phyloP scores from a whole-genome alignment of 345 rosid genomes.

The Mercurialis annua region DNA sequence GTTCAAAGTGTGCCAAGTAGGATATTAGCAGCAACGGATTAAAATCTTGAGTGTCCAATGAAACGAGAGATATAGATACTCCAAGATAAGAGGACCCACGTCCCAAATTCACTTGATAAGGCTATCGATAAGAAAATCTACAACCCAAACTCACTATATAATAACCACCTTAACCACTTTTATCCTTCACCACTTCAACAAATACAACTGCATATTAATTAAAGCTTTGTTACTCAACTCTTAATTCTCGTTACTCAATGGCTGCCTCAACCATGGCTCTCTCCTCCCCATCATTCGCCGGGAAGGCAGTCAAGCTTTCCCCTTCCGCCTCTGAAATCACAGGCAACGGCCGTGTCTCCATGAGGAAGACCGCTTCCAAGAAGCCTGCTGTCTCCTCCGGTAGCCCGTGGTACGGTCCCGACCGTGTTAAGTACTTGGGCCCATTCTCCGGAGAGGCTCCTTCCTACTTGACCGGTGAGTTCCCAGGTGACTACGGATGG shows the following conservation, averaged over 20 bases:
- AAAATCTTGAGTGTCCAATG: slow-evolving; percentile 60
- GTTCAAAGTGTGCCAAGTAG: slow-evolving; percentile 37
- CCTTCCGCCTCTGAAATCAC: slow-evolving; percentile 41
- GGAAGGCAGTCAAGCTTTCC: slow-evolving; percentile 48
- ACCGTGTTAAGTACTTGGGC: slow-evolving; percentile 79
- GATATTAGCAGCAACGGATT: slow-evolving; percentile 11
- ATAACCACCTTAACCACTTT: slow-evolving; percentile 2
- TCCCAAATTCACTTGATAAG: slow-evolving; percentile 9
- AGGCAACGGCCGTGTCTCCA: slow-evolving; percentile 54
- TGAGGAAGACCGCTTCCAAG: slow-evolving; percentile 46
- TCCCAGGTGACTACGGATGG: slow-evolving; percentile 77
- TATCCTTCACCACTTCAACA: slow-evolving; percentile 18
- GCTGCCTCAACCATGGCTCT: slow-evolving; percentile 71
- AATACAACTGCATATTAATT: neutral
- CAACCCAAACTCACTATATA: neutral
- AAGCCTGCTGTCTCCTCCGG: slow-evolving; percentile 43
- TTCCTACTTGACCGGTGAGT: slow-evolving; percentile 71
- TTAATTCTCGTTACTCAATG: slow-evolving; percentile 29
- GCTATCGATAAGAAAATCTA: neutral
- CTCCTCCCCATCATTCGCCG: slow-evolving; percentile 64
- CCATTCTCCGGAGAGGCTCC: slow-evolving; percentile 66
- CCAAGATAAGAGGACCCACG: slow-evolving; percentile 43
- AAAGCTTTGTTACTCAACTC: too few relatives aligned
- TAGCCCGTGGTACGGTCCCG: slow-evolving; percentile 72
- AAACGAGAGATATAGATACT: slow-evolving; percentile 37